phyloP scores from a whole-genome alignment of 805 yeast species.

The Cephaloascus albidus region DNA sequence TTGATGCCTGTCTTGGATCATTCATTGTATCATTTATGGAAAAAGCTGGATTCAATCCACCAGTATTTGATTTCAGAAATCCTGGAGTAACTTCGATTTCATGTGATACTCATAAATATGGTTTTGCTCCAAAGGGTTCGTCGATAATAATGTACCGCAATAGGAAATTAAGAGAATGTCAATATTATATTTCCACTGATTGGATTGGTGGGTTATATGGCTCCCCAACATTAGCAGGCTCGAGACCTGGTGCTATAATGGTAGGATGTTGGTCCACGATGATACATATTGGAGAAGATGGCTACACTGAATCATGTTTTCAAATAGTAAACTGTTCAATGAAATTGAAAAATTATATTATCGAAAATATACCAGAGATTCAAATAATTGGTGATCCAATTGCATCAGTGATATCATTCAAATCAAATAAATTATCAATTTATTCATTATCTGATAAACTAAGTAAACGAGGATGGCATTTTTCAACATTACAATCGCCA shows the following conservation, averaged over 20 bases:
- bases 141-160: constrained; percentile 85
- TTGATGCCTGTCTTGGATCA: constrained; percentile 93
- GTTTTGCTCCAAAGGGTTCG: constrained; percentile 97
- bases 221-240: constrained; percentile 93
- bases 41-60: constrained; percentile 43
- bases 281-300: constrained; percentile 73
- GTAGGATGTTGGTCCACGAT: constrained; percentile 99
- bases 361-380: constrained; percentile 45
- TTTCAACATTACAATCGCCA: constrained; percentile 80
- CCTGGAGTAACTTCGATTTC: constrained; percentile 93
- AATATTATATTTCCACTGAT: constrained; percentile 72
- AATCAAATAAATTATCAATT: constrained; percentile 47
- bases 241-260: constrained; percentile 93
- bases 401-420: constrained; percentile 75
- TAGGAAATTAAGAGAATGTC: constrained; percentile 58
- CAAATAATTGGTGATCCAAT: constrained; percentile 79
- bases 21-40: constrained; percentile 77
- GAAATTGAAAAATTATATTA: constrained; percentile 37
- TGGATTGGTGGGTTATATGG: constrained; percentile 98
- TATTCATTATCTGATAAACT: constrained; percentile 74
- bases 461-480: constrained; percentile 75
- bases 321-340: constrained; percentile 63
- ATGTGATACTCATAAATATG: constrained; percentile 99
- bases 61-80: constrained; percentile 74
- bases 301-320: constrained; percentile 59